Evolutionary conservation across 2,329 filamentous ascomycete species (phyloP).

Genomic region (Phaeosphaeria sp.): DNA sequence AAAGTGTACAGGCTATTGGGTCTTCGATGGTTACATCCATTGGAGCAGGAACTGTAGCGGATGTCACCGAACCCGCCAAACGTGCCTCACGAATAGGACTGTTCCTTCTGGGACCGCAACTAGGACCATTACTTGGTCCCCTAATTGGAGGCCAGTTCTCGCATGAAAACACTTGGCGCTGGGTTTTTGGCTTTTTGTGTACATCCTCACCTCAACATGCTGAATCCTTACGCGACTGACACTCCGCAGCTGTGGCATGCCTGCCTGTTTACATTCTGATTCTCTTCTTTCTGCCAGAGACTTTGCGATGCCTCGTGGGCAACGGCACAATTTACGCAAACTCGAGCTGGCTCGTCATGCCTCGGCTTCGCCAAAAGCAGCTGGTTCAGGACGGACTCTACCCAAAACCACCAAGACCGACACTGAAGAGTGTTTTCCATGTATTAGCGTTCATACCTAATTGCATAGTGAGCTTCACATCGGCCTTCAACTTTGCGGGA

Average conservation of each 20-base stretch:
- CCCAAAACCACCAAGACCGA: conserved; percentile 9
- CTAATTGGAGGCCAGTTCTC: conserved; percentile 49
- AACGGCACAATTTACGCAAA: conserved; percentile 41
- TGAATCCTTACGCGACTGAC: not conserved
- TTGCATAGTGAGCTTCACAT: conserved; percentile 11
- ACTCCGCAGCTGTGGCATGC: conserved; percentile 12
- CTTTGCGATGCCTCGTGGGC: conserved; percentile 50
- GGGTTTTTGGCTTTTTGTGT: conserved; percentile 49
- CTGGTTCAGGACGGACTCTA: conserved; percentile 7
- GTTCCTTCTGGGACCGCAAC: conserved; percentile 50
- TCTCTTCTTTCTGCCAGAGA: conserved; percentile 51
- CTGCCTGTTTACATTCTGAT: conserved; percentile 25
- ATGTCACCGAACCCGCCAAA: conserved; percentile 45
- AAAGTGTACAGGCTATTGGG: conserved; percentile 34
- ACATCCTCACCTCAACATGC: not conserved
- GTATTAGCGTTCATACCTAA: conserved; percentile 15
- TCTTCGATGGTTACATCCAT: conserved; percentile 48
- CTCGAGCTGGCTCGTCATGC: conserved; percentile 10
- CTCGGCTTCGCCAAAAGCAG: conserved; percentile 7
- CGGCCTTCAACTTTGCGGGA: conserved; percentile 16
- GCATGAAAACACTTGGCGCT: conserved; percentile 43
- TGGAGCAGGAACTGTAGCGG: conserved; percentile 50
- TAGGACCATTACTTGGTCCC: conserved; percentile 50
- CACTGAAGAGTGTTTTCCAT: conserved; percentile 2
- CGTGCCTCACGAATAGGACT: conserved; percentile 47